Evolutionary conservation across 306 rosid species (phyloP), one percentile per base, ranked within the genome.

Genomic region (Gastrolobium bilobum): DNA sequence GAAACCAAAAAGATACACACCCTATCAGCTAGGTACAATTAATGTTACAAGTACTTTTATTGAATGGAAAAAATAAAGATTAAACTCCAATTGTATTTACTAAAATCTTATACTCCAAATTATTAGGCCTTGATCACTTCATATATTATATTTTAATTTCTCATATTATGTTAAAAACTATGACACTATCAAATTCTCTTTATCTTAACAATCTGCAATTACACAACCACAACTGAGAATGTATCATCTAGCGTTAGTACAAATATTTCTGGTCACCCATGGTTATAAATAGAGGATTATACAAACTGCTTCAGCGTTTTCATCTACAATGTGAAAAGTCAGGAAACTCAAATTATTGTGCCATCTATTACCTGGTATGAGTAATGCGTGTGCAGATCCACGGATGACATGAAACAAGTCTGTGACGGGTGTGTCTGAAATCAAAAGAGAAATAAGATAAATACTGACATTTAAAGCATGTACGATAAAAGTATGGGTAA

Each of bases 401-500:
- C 99, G 0, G 99, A 93, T 68, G 99, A 96, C 99, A 96, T 93
- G 86, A 96, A 96, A 89, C 99, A 96, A 64, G 99, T 93, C 87
- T 96, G 99, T 6, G 98, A 89, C 4, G 99, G 99, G 82, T 96
- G 99, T 14, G 99, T 96, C 99, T 93, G 96, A 60, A 68, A 79
- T 62, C 70, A 77, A 73, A 83, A 38, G 29, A 77, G 47, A 83
- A 74, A 83, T 66, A 73, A 64, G 33, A 53, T 75, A 14, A 83
- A 75, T 48, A 71, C 33, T 5, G 57, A 57, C 62, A 78, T 68
- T 66, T 78, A 79, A 73, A 76, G 26, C 46, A 38, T 66, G 11
- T 34, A 68, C 50, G 34, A 53, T 35, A 69, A 59, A 29, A 42
- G 65, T 20, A 34, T 6, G 29, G 51, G 60, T 62, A 33, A 61